Evolutionary conservation across 441 rosid species (phyloP).

Genomic region (Melastoma candidum): DNA sequence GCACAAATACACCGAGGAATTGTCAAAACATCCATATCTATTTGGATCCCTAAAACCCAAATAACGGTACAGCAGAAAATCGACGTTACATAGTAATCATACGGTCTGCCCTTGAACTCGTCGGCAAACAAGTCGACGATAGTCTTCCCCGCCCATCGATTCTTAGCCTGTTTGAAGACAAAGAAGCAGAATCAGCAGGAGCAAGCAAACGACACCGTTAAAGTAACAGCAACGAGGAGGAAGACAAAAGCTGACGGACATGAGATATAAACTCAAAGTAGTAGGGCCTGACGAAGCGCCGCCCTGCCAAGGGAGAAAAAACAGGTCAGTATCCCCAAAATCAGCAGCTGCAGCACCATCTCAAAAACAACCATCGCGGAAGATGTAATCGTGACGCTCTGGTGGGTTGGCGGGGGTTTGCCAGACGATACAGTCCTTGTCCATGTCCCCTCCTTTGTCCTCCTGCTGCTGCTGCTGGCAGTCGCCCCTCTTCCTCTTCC

Average conservation of each 20-base stretch:
- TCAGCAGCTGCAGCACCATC: background rate
- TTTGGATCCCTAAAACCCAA: too few species aligned
- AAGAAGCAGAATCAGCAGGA: background rate
- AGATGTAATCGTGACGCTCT: constrained; percentile 53
- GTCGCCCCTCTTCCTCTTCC: constrained; percentile 16
- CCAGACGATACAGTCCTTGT: constrained; percentile 27
- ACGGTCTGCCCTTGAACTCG: constrained; percentile 77
- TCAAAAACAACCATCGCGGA: constrained; percentile 38
- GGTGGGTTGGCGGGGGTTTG: constrained; percentile 60
- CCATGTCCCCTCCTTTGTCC: constrained; percentile 20
- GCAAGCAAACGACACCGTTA: background rate
- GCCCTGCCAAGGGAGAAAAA: constrained; percentile 30
- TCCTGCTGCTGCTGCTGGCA: constrained; percentile 10
- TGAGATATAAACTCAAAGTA: constrained; percentile 2
- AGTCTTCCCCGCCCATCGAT: constrained; percentile 86
- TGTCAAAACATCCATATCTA: background rate
- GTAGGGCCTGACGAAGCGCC: constrained; percentile 27
- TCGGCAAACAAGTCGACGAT: constrained; percentile 79
- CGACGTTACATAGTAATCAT: constrained; percentile 62
- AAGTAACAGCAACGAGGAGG: background rate
- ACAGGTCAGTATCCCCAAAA: constrained; percentile 8
- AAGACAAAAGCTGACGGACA: background rate
- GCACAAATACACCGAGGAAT: constrained; percentile 1
- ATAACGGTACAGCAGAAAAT: background rate
- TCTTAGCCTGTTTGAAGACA: constrained; percentile 46